Conservation (phyloP, 139 green algal genomes). For the Dunaliella sp. region DNA sequence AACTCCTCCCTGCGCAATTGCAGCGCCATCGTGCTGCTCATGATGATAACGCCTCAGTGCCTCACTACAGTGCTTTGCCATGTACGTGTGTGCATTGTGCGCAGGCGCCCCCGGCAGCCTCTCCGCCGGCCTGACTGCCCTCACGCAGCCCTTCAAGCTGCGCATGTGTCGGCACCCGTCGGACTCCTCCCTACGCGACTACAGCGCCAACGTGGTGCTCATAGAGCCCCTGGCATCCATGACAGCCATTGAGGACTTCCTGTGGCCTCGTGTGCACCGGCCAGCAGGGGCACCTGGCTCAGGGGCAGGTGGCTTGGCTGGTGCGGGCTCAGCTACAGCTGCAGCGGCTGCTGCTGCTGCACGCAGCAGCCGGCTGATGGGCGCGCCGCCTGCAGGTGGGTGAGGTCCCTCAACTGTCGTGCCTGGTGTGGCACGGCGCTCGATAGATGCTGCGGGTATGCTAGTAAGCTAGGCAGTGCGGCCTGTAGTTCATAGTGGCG, state of each 20-base stretch:
- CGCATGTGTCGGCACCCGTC: conserved; percentile 58
- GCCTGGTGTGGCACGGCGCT: too few species aligned
- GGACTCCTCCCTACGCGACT: conserved; percentile 67
- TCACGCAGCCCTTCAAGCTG: conserved; percentile 93
- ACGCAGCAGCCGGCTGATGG: neutral
- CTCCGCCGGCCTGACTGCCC: conserved; percentile 61
- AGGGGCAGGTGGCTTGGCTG: conserved; percentile 4
- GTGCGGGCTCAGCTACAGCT: conserved; percentile 2
- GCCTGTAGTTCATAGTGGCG: too few species aligned
- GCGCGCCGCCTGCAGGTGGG: neutral
- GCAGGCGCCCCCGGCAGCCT: conserved; percentile 45
- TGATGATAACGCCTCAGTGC: too few species aligned
- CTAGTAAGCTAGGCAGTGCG: too few species aligned
- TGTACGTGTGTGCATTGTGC: too few species aligned
- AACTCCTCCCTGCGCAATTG: conserved; percentile 74
- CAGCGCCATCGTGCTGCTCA: conserved; percentile 84
- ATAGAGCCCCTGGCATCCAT: conserved; percentile 95
- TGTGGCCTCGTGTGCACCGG: conserved; percentile 65
- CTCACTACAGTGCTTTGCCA: too few species aligned
- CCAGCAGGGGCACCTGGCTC: neutral
- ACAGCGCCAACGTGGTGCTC: conserved; percentile 87
- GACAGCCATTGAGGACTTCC: conserved; percentile 91
- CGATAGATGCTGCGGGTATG: too few species aligned
- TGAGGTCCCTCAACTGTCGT: neutral
- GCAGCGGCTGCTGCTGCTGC: conserved; percentile 14